Base-by-base conservation (phyloP, 1,139 yeast species). In the Debaryomycetaceae sp. region DNA sequence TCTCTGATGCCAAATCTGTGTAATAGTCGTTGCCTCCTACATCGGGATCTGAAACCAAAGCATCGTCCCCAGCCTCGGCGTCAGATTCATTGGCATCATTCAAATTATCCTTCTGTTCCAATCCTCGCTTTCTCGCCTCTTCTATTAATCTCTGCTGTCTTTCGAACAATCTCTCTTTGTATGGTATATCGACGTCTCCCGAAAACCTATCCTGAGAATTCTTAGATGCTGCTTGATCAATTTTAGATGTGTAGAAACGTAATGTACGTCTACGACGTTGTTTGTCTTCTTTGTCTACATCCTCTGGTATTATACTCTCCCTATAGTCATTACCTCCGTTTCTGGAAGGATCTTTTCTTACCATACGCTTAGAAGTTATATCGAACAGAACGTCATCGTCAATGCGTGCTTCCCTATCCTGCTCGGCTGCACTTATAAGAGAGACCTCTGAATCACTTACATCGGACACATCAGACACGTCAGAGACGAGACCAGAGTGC, bases 171-270 rank as follows among this genome's bases (percentile, higher is more conserved):
- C 97, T 79, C 66, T 93, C 98, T 56, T 80, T 83, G 65, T 93
- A 91, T n/a, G 98, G 98, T 46, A 93, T 69, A 65, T 93, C 99
- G 51, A 79, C 77, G 62, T 93, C 99, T 53, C 98, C 99, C 38
- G 86, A 78, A 53, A 68, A 80, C 52, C 70, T 76, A 49, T 81
- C 85, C 43, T 49, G 50, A 36, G 63, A 68, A 49, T 76, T 78
- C 45, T 68, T 67, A 51, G 79, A 76, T 37, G 78, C 81, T 42
- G 87, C 87, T 66, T 87, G 91, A 63, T 90, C 97, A 65, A 93
- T 91, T 68, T 91, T 93, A 49, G 98, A 87, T 1, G 99, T 93
- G 75, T 93, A 93, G 82, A 93, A 95, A 55, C 98, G 83, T 56
- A 93, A 80, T 1, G 96, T 80, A 64, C 82, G 84, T 72, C 87